Conservation (phyloP, 805 yeast genomes). For the Wickerhamiella vanderwaltii region DNA sequence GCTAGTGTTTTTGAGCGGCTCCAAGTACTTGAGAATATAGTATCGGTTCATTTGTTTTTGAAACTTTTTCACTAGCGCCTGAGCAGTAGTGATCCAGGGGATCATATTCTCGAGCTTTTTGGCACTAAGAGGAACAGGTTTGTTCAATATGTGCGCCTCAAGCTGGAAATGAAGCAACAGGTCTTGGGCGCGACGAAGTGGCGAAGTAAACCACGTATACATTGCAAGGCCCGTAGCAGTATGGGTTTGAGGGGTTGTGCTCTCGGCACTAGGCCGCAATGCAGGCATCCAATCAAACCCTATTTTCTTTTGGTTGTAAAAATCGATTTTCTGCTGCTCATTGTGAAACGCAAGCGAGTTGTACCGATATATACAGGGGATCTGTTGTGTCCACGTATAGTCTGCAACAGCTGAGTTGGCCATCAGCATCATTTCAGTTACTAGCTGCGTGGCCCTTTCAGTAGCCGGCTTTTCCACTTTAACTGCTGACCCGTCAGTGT, state of each 20-base stretch:
- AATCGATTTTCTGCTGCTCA: conserved; percentile 17
- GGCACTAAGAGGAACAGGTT: conserved; percentile 9
- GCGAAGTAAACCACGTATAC: conserved; percentile 77
- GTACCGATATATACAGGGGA: conserved; percentile 24
- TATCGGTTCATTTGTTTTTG: conserved; percentile 3
- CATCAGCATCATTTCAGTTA: conserved; percentile 72
- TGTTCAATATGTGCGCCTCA: conserved; percentile 32
- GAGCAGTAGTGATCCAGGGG: conserved; percentile 11
- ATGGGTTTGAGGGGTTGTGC: conserved; percentile 39
- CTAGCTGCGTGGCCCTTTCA: conserved; percentile 43
- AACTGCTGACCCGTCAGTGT: neutral
- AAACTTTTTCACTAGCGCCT: neutral
- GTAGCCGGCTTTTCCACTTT: neutral
- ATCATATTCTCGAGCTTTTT: conserved; percentile 1
- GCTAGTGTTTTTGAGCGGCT: neutral
- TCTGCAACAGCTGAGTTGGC: conserved; percentile 43
- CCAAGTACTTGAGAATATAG: conserved; percentile 3
- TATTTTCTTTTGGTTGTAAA: conserved; percentile 18
- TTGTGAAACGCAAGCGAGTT: conserved; percentile 24
- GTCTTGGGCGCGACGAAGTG: conserved; percentile 74
- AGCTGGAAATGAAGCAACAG: conserved; percentile 70
- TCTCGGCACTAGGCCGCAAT: conserved; percentile 41
- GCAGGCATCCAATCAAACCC: conserved; percentile 35
- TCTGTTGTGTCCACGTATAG: conserved; percentile 16
- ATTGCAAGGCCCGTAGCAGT: conserved; percentile 47